Percentiles rank a stretch among this genome's conserved stretches.
Evolutionary conservation across 805 yeast species (phyloP).

Genomic region (Yamadazyma laniorum): DNA sequence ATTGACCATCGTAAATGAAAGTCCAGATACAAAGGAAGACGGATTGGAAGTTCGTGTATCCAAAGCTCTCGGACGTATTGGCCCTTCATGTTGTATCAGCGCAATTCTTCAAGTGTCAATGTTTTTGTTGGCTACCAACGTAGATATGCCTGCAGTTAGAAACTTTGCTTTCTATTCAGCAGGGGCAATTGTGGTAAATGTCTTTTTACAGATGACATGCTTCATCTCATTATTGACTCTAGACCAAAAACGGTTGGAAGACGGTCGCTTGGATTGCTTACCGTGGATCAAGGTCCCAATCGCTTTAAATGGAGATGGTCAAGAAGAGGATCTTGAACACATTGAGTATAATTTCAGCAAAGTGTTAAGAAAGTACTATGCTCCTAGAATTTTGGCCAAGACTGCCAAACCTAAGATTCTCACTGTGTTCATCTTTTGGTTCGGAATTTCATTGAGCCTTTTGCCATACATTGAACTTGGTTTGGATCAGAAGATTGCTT

Average conservation of each 20-base stretch:
- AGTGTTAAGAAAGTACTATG: constrained; percentile 49
- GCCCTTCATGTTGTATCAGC: constrained; percentile 83
- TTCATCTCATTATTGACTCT: constrained; percentile 70
- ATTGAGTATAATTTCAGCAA: constrained; percentile 26
- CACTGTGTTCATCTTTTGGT: constrained; percentile 55
- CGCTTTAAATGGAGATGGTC: constrained; percentile 8
- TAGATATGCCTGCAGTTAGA: constrained; percentile 93
- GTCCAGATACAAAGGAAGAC: constrained; percentile 33
- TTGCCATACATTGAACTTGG: constrained; percentile 75
- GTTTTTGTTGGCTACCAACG: constrained; percentile 73
- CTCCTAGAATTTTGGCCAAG: constrained; percentile 55
- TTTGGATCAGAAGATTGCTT: constrained; percentile 84
- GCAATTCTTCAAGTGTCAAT: constrained; percentile 77
- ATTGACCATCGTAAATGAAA: constrained; percentile 51
- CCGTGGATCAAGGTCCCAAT: constrained; percentile 47
- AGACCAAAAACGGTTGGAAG: constrained; percentile 62
- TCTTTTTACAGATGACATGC: constrained; percentile 74
- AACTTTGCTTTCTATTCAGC: constrained; percentile 92
- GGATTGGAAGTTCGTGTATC: constrained; percentile 53
- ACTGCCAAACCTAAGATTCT: constrained; percentile 49
- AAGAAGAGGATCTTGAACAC: constrained; percentile 7
- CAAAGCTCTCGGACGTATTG: constrained; percentile 66
- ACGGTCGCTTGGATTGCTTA: constrained; percentile 56
- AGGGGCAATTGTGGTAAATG: constrained; percentile 76
- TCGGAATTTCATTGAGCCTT: constrained; percentile 65